Percentiles rank a stretch among this genome's conserved stretches.
Evolutionary conservation across 2,329 filamentous ascomycete genomes (phyloP).

Genomic region (Diplocarpon mali): DNA sequence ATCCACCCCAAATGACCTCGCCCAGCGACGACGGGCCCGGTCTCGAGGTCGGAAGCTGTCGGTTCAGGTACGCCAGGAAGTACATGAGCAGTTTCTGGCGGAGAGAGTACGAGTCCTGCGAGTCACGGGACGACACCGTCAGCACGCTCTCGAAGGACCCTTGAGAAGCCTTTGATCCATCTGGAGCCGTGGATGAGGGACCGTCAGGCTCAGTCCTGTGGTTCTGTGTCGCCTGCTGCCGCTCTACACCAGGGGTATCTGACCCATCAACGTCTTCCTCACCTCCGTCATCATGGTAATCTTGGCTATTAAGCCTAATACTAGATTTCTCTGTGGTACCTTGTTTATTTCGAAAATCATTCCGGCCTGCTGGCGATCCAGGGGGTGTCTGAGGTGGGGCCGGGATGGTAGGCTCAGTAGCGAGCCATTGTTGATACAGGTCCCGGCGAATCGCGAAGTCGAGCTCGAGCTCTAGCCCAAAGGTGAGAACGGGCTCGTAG

Average conservation of each 20-base stretch:
- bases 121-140: not conserved
- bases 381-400: not conserved
- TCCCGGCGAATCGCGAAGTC: not conserved
- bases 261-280: too few species aligned
- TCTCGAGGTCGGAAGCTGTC: not conserved
- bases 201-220: too few species aligned
- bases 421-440: conserved; percentile 1
- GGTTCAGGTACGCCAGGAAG: not conserved
- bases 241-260: too few species aligned
- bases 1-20: not conserved
- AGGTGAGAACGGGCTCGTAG: not conserved
- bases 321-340: not conserved
- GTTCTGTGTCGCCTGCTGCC: too few species aligned
- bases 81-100: not conserved
- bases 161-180: not conserved
- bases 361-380: not conserved
- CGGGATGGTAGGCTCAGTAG: not conserved
- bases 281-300: too few species aligned
- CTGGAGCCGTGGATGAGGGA: too few species aligned
- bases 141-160: not conserved
- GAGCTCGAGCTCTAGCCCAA: conserved; percentile 5
- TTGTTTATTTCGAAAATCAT: not conserved
- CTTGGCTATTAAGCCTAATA: too few species aligned
- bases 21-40: not conserved
- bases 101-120: not conserved